Evolutionary conservation across 108 stramenopile genomes (phyloP).

Genomic region (Parietichytrium sp.): DNA sequence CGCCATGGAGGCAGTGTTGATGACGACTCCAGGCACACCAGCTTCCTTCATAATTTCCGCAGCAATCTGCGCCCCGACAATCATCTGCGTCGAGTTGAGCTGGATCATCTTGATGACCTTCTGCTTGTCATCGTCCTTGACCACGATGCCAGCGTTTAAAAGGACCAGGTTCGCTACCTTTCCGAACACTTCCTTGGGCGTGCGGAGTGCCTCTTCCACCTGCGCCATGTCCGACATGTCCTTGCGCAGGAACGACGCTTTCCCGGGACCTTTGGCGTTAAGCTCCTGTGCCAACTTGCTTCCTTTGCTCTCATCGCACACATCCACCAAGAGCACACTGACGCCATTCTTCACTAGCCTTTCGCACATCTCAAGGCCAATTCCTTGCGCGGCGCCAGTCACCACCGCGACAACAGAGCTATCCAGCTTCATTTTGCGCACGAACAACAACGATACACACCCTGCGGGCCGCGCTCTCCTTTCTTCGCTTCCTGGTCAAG

Average conservation of each 20-base stretch:
- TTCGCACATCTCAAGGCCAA: conserved; percentile 30
- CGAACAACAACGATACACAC: no score
- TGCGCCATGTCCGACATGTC: conserved; percentile 4
- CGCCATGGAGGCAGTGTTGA: conserved; percentile 23
- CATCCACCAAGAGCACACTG: conserved; percentile 26
- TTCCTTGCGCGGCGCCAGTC: conserved; percentile 22
- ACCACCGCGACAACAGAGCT: no score
- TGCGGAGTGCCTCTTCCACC: not conserved
- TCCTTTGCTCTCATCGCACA: not conserved
- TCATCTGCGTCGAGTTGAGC: not conserved
- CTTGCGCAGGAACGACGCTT: not conserved
- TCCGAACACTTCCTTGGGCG: not conserved
- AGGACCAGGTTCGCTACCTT: conserved; percentile 1
- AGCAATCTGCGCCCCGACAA: not conserved
- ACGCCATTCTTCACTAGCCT: not conserved
- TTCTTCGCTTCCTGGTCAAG: no score
- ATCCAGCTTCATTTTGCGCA: no score
- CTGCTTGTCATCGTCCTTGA: not conserved
- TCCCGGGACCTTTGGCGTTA: not conserved
- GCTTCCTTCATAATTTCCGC: not conserved
- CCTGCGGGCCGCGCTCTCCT: no score
- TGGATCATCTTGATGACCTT: conserved; percentile 1
- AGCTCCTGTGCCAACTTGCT: not conserved
- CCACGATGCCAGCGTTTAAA: conserved; percentile 3
- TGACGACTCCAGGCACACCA: not conserved